Evolutionary conservation across 164 flowering plant species (phyloP).

Genomic region (Piper betle): DNA sequence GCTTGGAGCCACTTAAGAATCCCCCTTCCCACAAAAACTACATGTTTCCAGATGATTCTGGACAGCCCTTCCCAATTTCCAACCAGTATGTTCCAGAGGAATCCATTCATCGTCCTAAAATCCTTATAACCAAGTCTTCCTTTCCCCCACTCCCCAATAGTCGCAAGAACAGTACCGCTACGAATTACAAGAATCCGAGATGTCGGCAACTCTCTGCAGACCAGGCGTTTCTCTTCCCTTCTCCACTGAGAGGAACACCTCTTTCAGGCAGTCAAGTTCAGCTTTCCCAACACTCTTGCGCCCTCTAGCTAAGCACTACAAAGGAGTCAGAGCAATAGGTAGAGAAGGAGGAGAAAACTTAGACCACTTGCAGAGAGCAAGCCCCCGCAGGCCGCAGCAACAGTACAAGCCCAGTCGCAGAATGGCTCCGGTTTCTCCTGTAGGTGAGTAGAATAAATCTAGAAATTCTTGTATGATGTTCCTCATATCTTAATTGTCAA

Average conservation of each 20-base stretch:
- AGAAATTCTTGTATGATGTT: too few relatives aligned
- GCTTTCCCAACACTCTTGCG: conserved; percentile 3
- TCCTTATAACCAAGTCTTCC: background rate
- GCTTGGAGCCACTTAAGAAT: too few relatives aligned
- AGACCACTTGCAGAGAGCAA: conserved; percentile 44
- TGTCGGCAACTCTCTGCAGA: conserved; percentile 23
- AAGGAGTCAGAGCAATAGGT: conserved; percentile 25
- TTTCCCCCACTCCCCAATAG: background rate
- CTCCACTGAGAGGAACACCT: conserved; percentile 7
- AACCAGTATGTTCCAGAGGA: conserved; percentile 6
- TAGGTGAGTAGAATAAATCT: conserved; percentile 16
- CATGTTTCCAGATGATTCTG: background rate
- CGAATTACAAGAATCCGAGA: background rate
- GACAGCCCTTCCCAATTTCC: background rate
- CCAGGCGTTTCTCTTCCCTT: conserved; percentile 18
- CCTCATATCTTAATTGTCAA: background rate
- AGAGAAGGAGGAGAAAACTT: conserved; percentile 32
- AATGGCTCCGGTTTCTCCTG: conserved; percentile 21
- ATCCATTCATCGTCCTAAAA: conserved; percentile 7
- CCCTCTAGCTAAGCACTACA: background rate
- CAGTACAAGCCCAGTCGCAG: conserved; percentile 10
- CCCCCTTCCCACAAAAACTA: too few relatives aligned
- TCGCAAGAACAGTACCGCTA: background rate
- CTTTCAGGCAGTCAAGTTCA: background rate
- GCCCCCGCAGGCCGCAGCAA: conserved; percentile 19